These are phyloP conservation scores for Mortierella polycephala DNA, from an alignment of 371 early-diverging fungal species.

Conservation along the genomic window DNA sequence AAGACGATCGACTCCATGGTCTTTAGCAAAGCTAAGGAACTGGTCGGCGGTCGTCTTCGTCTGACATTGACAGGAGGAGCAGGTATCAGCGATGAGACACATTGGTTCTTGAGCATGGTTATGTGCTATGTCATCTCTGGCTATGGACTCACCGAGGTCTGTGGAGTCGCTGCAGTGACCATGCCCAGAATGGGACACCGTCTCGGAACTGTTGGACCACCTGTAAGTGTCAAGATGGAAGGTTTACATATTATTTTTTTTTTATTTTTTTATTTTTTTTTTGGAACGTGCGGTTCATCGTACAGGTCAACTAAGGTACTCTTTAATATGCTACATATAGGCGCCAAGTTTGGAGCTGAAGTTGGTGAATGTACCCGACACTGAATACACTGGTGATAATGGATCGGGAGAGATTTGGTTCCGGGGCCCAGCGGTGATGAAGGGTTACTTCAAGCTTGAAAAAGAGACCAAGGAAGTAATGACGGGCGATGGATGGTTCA, in stretches of 20 bases:
- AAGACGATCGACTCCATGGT: slow-evolving; percentile 77
- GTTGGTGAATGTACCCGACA: slow-evolving; percentile 85
- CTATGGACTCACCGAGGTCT: slow-evolving; percentile 72
- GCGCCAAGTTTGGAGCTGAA: slow-evolving; percentile 76
- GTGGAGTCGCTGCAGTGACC: slow-evolving; percentile 61
- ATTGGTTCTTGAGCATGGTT: slow-evolving; percentile 75
- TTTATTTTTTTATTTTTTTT: too few relatives aligned
- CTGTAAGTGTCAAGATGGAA: slow-evolving; percentile 26
- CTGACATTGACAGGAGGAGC: slow-evolving; percentile 94
- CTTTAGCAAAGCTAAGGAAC: slow-evolving; percentile 81
- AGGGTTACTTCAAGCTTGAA: slow-evolving; percentile 87
- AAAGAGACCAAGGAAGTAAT: slow-evolving; percentile 85
- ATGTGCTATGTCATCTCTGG: slow-evolving; percentile 67
- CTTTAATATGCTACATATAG: slow-evolving; percentile 1
- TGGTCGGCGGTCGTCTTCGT: slow-evolving; percentile 89
- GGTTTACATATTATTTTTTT: too few relatives aligned
- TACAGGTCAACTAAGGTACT: slow-evolving; percentile 23
- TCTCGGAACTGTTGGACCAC: slow-evolving; percentile 53
- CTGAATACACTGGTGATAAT: slow-evolving; percentile 77
- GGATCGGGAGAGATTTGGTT: slow-evolving; percentile 83
- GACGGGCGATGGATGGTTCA: slow-evolving; percentile 92
- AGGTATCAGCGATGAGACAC: slow-evolving; percentile 86
- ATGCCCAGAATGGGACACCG: slow-evolving; percentile 66
- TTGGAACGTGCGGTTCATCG: slow-evolving; percentile 76
- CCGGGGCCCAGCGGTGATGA: slow-evolving; percentile 91